Evolutionary conservation across 2,329 filamentous ascomycete genomes (phyloP).

Genomic region (Plectosphaerella cucumerina): DNA sequence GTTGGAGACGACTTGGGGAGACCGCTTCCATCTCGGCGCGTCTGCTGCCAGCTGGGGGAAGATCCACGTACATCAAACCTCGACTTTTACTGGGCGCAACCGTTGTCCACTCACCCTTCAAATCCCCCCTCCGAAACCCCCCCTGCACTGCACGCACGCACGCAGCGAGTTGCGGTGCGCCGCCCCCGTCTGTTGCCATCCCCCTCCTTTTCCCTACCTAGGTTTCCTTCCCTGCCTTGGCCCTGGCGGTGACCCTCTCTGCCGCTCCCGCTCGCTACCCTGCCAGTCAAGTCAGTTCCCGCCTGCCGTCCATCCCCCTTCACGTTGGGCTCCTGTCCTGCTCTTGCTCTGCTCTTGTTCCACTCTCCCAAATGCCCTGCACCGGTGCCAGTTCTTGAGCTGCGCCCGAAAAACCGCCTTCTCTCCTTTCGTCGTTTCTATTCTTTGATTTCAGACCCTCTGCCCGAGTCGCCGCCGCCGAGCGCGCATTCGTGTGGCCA

Average conservation of each 20-base stretch:
- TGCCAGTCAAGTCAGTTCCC: slow-evolving; percentile 8
- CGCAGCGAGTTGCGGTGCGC: background rate
- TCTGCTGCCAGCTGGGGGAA: background rate
- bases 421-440: slow-evolving; percentile 5
- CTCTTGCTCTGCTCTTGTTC: slow-evolving; percentile 6
- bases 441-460: too few species aligned
- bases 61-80: background rate
- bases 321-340: too few species aligned
- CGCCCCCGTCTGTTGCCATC: background rate
- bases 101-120: background rate
- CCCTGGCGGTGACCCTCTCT: background rate
- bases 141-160: background rate
- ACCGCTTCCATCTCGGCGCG: background rate
- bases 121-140: background rate
- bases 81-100: background rate
- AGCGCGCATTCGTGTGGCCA: slow-evolving; percentile 29
- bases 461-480: slow-evolving; percentile 6
- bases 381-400: slow-evolving; percentile 2
- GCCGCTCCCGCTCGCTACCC: slow-evolving; percentile 1
- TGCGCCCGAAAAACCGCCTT: slow-evolving; percentile 5
- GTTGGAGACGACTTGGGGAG: too few species aligned
- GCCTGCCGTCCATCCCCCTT: slow-evolving; percentile 6
- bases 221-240: background rate
- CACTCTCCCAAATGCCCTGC: slow-evolving; percentile 2
- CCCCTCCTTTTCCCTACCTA: background rate